phyloP scores from a whole-genome alignment of 257 asterid genomes.

The Leptodermis oblonga region DNA sequence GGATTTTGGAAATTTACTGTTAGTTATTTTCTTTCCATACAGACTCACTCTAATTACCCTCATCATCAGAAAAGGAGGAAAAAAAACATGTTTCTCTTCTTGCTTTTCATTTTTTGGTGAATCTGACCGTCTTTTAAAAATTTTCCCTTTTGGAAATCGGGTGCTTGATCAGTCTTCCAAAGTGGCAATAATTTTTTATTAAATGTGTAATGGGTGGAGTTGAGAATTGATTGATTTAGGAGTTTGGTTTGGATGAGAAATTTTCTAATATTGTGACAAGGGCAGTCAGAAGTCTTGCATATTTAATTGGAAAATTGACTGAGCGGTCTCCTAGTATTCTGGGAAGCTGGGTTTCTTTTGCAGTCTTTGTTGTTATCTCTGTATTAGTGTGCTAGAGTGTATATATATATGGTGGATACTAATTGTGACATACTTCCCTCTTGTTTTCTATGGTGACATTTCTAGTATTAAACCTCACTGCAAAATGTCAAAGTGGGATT shows the following conservation, averaged over 20 bases:
- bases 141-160: too few species aligned
- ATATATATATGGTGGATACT: too few species aligned
- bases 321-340: too few species aligned
- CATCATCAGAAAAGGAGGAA: not conserved
- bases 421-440: too few species aligned
- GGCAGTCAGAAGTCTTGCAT: not conserved
- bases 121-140: not conserved
- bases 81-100: not conserved
- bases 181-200: too few species aligned
- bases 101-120: not conserved
- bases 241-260: not conserved
- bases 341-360: too few species aligned
- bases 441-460: not conserved
- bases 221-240: not conserved
- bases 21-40: not conserved
- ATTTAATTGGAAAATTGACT: too few species aligned
- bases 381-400: too few species aligned
- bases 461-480: not conserved
- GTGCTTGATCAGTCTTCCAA: too few species aligned
- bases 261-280: not conserved
- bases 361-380: too few species aligned
- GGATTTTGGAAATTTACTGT: not conserved
- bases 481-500: not conserved
- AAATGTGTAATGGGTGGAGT: not conserved
- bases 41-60: not conserved